Base-by-base conservation (phyloP, 371 early-diverging fungal genomes). In the Rhizopus delemar region DNA sequence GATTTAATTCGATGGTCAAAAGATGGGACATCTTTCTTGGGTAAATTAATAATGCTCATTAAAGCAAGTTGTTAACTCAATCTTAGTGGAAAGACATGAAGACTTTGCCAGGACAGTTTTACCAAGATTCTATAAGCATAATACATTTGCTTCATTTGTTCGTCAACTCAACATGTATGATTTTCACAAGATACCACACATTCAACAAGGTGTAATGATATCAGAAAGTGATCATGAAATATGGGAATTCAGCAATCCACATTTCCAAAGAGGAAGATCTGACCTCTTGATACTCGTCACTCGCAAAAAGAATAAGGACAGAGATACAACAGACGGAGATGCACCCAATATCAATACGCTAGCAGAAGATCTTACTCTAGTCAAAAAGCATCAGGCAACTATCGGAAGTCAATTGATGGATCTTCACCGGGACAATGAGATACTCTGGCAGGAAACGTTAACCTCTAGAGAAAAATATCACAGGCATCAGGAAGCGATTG, bases 121-220 rank as follows among this genome's bases (percentile, higher is more conserved):
- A 54, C 92, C 93, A 38, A 83, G 85, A 32, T 89, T 86, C 57
- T 97, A 95, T 71, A 96, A 96, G 73, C 96, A 96, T 78, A 90
- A 86, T 68, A 96, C 96, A 59, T 91, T 95, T 71, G 88, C 91
- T 36, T 90, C 90, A 8, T 97, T 97, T 86, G 95, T 97, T 6
- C 84, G 97, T 5, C 97, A 97, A 70, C 81, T 97, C 8, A 97
- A 97, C 64, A 94, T 94, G 91, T 92, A 93, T 63, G 95, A 90
- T 43, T 90, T 88, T 49, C 85, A 88, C 63, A 94, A 94, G 58
- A 80, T 91, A 13, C 89, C 91, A 0, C 88, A 90, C 63, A 67
- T 91, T 29, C 86, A 89, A 60, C 88, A 88, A 53, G 92, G 92
- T 22, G 88, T 87, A 0, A 73, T 91, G 9, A 78, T 83, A 45